These are phyloP conservation scores for Talaromyces piceae DNA, from an alignment of 2,329 filamentous ascomycete genomes.

Conservation along the genomic window DNA sequence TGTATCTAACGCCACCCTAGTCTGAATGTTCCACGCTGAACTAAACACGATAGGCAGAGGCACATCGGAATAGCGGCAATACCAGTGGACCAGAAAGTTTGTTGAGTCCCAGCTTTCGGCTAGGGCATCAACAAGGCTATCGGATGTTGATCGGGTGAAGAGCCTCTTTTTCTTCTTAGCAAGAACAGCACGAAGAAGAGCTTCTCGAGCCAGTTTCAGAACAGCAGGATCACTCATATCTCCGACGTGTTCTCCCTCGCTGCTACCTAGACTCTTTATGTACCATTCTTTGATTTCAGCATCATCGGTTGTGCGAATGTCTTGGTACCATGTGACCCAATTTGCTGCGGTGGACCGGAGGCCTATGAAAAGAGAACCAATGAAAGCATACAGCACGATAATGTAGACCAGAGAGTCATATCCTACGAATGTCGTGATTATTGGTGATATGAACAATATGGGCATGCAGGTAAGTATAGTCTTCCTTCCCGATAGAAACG, in stretches of 20 bases:
- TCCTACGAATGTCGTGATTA: constrained; percentile 47
- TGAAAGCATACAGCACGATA: constrained; percentile 47
- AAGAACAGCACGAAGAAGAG: constrained; percentile 39
- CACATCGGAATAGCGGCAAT: constrained; percentile 41
- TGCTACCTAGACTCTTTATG: constrained; percentile 24
- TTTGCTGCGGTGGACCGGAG: constrained; percentile 48
- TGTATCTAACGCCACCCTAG: constrained; percentile 47
- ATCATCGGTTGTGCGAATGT: constrained; percentile 32
- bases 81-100: constrained; percentile 49
- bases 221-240: constrained; percentile 44
- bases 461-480: constrained; percentile 50
- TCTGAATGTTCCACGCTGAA: constrained; percentile 52
- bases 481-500: constrained; percentile 51
- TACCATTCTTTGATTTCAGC: constrained; percentile 36
- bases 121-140: constrained; percentile 44
- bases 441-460: constrained; percentile 49
- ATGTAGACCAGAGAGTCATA: constrained; percentile 53
- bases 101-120: constrained; percentile 47
- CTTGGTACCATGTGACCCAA: constrained; percentile 52
- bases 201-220: constrained; percentile 40
- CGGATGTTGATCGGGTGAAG: constrained; percentile 37
- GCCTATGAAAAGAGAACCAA: constrained; percentile 44
- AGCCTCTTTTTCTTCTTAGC: constrained; percentile 38
- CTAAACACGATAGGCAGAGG: constrained; percentile 48
- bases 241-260: constrained; percentile 34